These are phyloP conservation scores for Hygrophorus russula DNA, from an alignment of 768 basidiomycete species.

Conservation along the genomic window DNA sequence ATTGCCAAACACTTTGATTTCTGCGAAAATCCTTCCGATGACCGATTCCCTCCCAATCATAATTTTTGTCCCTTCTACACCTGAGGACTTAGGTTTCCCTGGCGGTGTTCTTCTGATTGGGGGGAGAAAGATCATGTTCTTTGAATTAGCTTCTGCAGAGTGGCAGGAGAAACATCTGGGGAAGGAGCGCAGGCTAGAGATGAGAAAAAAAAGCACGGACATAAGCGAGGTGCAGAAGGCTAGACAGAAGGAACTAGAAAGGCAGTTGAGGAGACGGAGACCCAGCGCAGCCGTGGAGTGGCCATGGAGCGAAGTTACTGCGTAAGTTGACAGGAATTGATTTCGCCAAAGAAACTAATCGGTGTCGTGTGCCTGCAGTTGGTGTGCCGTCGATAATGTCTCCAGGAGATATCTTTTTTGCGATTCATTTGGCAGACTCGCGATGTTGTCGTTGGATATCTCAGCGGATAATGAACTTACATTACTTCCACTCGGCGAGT, in stretches of 20 bases:
- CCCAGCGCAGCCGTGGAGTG: slow-evolving; percentile 48
- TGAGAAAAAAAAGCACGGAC: slow-evolving; percentile 36
- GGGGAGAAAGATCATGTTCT: slow-evolving; percentile 52
- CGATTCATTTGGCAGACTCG: slow-evolving; percentile 61
- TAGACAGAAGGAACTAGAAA: slow-evolving; percentile 44
- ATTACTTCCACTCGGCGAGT: slow-evolving; percentile 65
- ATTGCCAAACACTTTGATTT: slow-evolving; percentile 42
- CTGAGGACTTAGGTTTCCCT: slow-evolving; percentile 18
- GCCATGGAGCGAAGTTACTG: slow-evolving; percentile 66
- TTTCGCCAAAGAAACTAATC: not conserved
- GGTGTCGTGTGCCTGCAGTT: slow-evolving; percentile 22
- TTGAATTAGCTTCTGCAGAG: slow-evolving; percentile 39
- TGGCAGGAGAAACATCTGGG: slow-evolving; percentile 40
- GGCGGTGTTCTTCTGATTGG: slow-evolving; percentile 70
- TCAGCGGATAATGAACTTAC: slow-evolving; percentile 32
- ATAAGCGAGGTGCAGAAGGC: slow-evolving; percentile 31
- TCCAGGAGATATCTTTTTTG: slow-evolving; percentile 47
- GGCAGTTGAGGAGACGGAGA: slow-evolving; percentile 43
- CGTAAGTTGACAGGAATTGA: slow-evolving; percentile 33
- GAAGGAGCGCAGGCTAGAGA: slow-evolving; percentile 42
- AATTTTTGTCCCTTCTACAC: slow-evolving; percentile 25
- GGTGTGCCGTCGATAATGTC: slow-evolving; percentile 37
- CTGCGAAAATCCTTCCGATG: slow-evolving; percentile 34
- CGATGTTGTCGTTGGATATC: slow-evolving; percentile 46
- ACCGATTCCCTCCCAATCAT: slow-evolving; percentile 30